Evolutionary conservation across 2,329 filamentous ascomycete species (phyloP), one percentile per base, ranked within the genome.

Genomic region (Acephala macrosclerotiorum): DNA sequence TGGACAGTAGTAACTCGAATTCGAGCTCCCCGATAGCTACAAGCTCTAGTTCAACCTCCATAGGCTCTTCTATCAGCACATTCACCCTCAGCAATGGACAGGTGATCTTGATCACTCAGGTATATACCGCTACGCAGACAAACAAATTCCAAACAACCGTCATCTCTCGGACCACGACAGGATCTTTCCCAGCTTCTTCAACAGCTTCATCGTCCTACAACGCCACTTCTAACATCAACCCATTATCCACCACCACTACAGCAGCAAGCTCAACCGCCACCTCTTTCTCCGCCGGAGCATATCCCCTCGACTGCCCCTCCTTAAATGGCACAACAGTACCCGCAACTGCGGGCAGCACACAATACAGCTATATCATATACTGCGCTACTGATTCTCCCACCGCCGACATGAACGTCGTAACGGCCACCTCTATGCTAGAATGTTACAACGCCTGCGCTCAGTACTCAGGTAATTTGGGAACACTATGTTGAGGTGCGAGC

Each of bases 361-460:
- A 25, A 12, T 42, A 14, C 8, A 42, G 9, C 3, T 58, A 58
- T 20, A 58, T 20, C 20, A 45, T 58, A n/a, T 25, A 14, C 35
- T 58, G 36, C 56, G 45, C 25, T 25, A 60, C 58, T 2, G 58
- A 60, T 33, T 60, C 26, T 40, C 11, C 40, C 14, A 33, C 38
- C 18, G 16, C 38, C 5, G 38, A n/a, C 12, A 9, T 49, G 2
- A n/a, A 49, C 9, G 29, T 35, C 25, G 58, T 60, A 7, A 47
- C 29, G 25, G 40, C 58, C 3, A 47, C 58, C 5, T 47, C 58
- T 1, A 33, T 60, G 14, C 38, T 29, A 18, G 58, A 60, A 20
- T 60, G 58, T 20, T 60, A 47, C 40, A 49, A 60, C 40, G 58
- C 38, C 20, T 60, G 58, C 22, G 58, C 38, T 12, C 38, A 47